Conservation (phyloP, 75 land plant species). For the Gnetum montanum region DNA sequence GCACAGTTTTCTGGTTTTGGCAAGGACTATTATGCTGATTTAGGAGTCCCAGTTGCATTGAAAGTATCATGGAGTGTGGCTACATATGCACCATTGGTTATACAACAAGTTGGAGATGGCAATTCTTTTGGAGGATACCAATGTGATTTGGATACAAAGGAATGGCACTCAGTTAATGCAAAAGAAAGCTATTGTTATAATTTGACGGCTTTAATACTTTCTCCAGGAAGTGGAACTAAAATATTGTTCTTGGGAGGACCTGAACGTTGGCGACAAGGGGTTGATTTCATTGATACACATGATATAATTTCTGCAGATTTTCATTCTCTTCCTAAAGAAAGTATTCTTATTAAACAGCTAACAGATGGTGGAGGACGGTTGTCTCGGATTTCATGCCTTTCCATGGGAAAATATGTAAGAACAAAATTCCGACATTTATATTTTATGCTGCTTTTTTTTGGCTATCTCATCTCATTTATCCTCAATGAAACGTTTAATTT, state of each 20-base stretch:
- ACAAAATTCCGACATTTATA: too few species aligned
- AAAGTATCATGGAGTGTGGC: constrained; percentile 53
- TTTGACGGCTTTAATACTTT: constrained; percentile 49
- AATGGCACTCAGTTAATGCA: constrained; percentile 4
- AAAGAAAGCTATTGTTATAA: not conserved
- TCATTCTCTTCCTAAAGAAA: constrained; percentile 6
- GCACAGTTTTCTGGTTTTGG: constrained; percentile 35
- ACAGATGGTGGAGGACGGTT: constrained; percentile 16
- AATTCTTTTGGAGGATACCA: constrained; percentile 68
- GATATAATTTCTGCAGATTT: constrained; percentile 24
- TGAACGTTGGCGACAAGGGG: constrained; percentile 58
- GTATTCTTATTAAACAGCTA: constrained; percentile 15
- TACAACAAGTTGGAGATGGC: constrained; percentile 71
- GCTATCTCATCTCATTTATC: constrained; percentile 8
- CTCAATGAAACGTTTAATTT: not conserved
- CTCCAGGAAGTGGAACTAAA: constrained; percentile 50
- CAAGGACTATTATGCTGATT: constrained; percentile 6
- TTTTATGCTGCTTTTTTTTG: not conserved
- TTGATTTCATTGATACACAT: constrained; percentile 49
- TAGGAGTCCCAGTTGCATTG: constrained; percentile 18
- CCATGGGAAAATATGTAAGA: constrained; percentile 64
- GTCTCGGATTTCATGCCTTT: constrained; percentile 42
- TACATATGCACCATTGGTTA: constrained; percentile 51
- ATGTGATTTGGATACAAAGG: constrained; percentile 15
- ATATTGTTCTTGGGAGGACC: constrained; percentile 75